Conservation (phyloP, 805 yeast species). For the Hanseniaspora nectarophila region DNA sequence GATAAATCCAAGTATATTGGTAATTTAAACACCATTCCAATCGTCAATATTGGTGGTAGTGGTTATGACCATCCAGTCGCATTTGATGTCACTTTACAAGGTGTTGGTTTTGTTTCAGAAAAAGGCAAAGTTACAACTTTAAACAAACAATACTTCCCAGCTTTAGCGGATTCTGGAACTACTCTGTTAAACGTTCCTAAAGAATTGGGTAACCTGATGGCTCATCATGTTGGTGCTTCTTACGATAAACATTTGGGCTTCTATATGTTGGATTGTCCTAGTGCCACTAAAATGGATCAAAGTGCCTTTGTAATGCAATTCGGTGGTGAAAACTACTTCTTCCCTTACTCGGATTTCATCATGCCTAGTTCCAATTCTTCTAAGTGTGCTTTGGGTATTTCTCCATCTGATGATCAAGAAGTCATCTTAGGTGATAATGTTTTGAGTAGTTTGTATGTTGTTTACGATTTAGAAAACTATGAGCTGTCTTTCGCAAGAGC, state of each 20-base stretch:
- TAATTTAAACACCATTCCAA: conserved; percentile 36
- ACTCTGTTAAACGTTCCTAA: conserved; percentile 24
- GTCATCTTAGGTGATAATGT: conserved; percentile 46
- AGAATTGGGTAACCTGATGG: background rate
- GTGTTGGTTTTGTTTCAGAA: conserved; percentile 16
- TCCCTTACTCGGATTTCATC: conserved; percentile 37
- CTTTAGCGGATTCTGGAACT: conserved; percentile 46
- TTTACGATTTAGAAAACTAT: conserved; percentile 48
- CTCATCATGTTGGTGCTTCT: conserved; percentile 30
- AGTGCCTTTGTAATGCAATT: conserved; percentile 35
- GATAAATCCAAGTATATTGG: conserved; percentile 54
- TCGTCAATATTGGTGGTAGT: conserved; percentile 31
- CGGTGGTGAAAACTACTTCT: conserved; percentile 35
- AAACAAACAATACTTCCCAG: conserved; percentile 24
- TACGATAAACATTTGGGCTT: conserved; percentile 34
- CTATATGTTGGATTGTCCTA: conserved; percentile 37
- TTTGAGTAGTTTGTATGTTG: conserved; percentile 48
- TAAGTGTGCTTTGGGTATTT: background rate
- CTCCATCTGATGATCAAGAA: background rate
- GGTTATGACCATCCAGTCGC: conserved; percentile 19
- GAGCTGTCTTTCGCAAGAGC: conserved; percentile 27
- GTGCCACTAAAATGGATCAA: conserved; percentile 22
- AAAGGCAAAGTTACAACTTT: conserved; percentile 19
- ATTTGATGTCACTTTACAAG: conserved; percentile 26
- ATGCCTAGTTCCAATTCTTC: conserved; percentile 22